Evolutionary conservation across 768 basidiomycete genomes (phyloP).

Genomic region (Suillus occidentalis): DNA sequence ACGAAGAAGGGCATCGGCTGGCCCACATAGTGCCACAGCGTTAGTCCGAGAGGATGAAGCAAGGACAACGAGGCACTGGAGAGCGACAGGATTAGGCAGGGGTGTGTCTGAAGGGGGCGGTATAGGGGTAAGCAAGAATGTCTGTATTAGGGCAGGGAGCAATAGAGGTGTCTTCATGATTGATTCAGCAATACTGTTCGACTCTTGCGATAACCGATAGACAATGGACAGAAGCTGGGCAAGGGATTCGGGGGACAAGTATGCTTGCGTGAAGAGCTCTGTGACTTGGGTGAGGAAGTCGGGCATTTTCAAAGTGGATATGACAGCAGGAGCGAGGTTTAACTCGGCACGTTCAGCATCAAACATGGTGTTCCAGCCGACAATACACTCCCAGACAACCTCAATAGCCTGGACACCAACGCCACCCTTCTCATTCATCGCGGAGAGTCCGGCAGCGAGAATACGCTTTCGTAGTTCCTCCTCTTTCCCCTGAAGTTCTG

Average conservation of each 20-base stretch:
- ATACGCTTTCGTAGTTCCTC: conserved; percentile 56
- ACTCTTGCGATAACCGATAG: conserved; percentile 61
- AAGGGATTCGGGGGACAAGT: conserved; percentile 48
- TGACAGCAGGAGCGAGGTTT: conserved; percentile 17
- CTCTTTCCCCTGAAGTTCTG: conserved; percentile 32
- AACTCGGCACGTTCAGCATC: conserved; percentile 47
- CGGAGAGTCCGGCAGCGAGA: conserved; percentile 65
- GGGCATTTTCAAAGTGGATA: conserved; percentile 32
- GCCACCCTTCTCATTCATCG: conserved; percentile 62
- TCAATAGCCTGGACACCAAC: conserved; percentile 70
- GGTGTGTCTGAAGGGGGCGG: conserved; percentile 34
- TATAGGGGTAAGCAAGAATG: conserved; percentile 58
- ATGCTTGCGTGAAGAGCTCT: conserved; percentile 38
- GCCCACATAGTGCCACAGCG: conserved; percentile 55
- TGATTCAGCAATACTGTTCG: conserved; percentile 47
- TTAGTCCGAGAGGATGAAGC: conserved; percentile 66
- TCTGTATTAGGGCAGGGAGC: conserved; percentile 48
- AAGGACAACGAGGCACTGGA: conserved; percentile 58
- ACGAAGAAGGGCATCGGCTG: conserved; percentile 67
- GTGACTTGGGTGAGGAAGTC: conserved; percentile 54
- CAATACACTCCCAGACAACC: conserved; percentile 71
- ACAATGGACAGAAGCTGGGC: conserved; percentile 58
- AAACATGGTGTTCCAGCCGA: conserved; percentile 52
- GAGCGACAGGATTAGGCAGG: conserved; percentile 45
- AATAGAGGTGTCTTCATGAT: conserved; percentile 56